These are phyloP conservation scores for Candida sithepensis DNA, from an alignment of 805 yeast species.

Conservation along the genomic window DNA sequence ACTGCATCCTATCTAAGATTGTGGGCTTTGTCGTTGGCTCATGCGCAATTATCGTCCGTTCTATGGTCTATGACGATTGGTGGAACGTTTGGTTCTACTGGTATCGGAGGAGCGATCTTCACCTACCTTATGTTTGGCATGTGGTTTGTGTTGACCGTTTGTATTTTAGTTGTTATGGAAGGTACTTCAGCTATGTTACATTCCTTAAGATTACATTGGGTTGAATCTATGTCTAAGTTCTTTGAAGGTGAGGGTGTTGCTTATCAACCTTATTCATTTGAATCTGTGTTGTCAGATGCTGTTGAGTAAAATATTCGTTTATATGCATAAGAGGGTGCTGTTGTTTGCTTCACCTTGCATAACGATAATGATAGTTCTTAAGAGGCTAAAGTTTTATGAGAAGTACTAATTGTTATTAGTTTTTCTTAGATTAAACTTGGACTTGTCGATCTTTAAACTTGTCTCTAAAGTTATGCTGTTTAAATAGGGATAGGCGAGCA, in stretches of 20 bases:
- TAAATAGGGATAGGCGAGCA: background rate
- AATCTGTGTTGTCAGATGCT: constrained; percentile 20
- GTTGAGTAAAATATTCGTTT: background rate
- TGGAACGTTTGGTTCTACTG: constrained; percentile 67
- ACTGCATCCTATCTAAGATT: constrained; percentile 94
- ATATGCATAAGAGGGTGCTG: too few species aligned
- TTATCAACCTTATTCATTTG: constrained; percentile 83
- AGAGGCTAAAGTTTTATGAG: too few species aligned
- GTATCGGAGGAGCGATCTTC: constrained; percentile 63
- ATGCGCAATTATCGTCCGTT: constrained; percentile 92
- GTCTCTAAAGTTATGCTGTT: background rate
- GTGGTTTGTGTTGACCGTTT: constrained; percentile 93
- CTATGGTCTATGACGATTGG: constrained; percentile 94
- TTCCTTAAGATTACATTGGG: constrained; percentile 98
- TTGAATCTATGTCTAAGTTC: constrained; percentile 97
- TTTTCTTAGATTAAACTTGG: too few species aligned
- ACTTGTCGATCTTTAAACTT: too few species aligned
- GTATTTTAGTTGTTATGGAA: constrained; percentile 93
- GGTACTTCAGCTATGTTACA: constrained; percentile 99
- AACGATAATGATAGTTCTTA: too few species aligned
- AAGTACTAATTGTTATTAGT: background rate
- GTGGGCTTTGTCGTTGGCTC: constrained; percentile 97
- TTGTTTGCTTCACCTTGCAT: too few species aligned
- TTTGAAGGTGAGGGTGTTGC: constrained; percentile 95
- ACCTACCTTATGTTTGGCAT: constrained; percentile 81